Percentiles rank a stretch among this genome's conserved stretches.
These are phyloP conservation scores for Penicillium coprophilum DNA, from an alignment of 495 filamentous ascomycete species.

Conservation along the genomic window DNA sequence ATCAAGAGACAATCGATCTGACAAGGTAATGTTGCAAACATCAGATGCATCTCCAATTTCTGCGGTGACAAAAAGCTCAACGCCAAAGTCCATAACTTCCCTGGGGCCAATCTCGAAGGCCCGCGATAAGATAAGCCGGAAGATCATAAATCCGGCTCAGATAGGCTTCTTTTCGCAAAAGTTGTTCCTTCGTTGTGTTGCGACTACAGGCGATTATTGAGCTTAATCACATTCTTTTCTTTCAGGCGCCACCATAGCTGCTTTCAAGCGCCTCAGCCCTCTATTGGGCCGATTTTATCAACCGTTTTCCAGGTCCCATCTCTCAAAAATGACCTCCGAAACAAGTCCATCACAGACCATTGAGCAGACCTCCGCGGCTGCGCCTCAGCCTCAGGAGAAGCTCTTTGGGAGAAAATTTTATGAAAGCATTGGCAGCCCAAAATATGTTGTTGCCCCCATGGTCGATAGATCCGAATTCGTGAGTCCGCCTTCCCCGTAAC, in stretches of 20 bases:
- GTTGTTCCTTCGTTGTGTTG: constrained; percentile 7
- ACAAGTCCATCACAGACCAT: constrained; percentile 16
- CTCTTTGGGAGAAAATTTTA: constrained; percentile 87
- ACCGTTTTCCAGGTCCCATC: constrained; percentile 3
- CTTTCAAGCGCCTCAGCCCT: constrained; percentile 29
- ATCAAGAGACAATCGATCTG: not conserved
- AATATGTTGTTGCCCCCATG: constrained; percentile 91
- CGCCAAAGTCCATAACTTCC: not conserved
- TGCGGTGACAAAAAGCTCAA: not conserved
- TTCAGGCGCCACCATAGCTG: constrained; percentile 35
- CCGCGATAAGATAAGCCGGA: constrained; percentile 36
- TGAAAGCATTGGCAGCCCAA: constrained; percentile 87
- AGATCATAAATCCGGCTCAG: constrained; percentile 28
- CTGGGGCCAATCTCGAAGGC: too few relatives aligned
- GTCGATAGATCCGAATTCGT: constrained; percentile 98
- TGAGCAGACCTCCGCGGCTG: constrained; percentile 21
- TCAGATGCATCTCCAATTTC: not conserved
- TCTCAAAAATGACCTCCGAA: constrained; percentile 35
- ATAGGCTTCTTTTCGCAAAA: constrained; percentile 23
- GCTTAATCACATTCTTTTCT: constrained; percentile 1
- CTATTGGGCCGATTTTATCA: constrained; percentile 30
- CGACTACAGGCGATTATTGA: constrained; percentile 5
- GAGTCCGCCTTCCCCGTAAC: constrained; percentile 33
- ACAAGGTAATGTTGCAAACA: not conserved
- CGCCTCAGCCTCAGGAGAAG: constrained; percentile 46